A percentile compares a stretch with the other conserved stretches of the same genome.
phyloP scores from a whole-genome alignment of 2,329 filamentous ascomycete species.

The Bipolaris victoriae region DNA sequence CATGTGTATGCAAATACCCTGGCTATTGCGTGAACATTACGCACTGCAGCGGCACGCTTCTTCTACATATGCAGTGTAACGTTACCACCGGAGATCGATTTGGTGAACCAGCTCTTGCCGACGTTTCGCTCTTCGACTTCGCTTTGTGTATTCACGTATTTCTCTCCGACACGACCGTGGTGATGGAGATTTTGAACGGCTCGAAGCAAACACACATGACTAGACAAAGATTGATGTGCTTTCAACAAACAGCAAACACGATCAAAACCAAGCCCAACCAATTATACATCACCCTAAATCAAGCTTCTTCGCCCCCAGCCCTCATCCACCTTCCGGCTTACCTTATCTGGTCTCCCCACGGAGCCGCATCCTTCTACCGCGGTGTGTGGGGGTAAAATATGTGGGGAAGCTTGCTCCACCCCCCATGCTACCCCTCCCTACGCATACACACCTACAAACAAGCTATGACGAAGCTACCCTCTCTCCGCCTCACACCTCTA shows the following conservation, averaged over 20 bases:
- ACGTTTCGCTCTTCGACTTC: neutral
- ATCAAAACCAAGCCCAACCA: too few relatives aligned
- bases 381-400: constrained; percentile 17
- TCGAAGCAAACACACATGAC: too few relatives aligned
- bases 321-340: neutral
- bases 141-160: neutral
- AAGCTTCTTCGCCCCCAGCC: too few relatives aligned
- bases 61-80: neutral
- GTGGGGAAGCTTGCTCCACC: constrained; percentile 25
- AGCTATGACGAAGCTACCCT: constrained; percentile 22
- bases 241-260: too few relatives aligned
- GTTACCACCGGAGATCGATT: neutral
- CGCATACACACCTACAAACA: neutral
- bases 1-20: neutral
- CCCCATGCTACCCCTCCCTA: constrained; percentile 7
- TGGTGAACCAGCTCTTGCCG: neutral
- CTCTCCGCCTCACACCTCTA: constrained; percentile 4
- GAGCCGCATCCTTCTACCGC: neutral
- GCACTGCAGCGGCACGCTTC: neutral
- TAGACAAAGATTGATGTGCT: too few relatives aligned
- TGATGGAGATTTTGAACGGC: neutral
- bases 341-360: neutral
- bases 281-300: too few relatives aligned
- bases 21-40: neutral
- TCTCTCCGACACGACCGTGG: neutral